Conservation (phyloP, 768 basidiomycete species). For the Podaxis sp. region DNA sequence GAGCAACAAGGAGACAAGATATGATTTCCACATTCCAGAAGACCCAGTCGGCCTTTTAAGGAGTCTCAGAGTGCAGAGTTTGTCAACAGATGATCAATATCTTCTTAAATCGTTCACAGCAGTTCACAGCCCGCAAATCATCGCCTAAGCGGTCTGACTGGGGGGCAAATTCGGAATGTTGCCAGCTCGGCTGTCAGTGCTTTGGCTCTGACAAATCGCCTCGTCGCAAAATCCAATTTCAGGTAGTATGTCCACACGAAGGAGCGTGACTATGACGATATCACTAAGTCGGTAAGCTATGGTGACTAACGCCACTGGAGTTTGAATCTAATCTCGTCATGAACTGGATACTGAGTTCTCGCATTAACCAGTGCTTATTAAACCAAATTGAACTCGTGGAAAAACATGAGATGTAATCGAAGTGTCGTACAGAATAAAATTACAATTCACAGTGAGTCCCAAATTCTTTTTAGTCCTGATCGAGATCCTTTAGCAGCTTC, state of each 20-base stretch:
- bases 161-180: not conserved
- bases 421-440: not conserved
- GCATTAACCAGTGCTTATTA: too few species aligned
- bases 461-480: conserved; percentile 27
- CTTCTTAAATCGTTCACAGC: not conserved
- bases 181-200: not conserved
- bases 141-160: not conserved
- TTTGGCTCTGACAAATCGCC: not conserved
- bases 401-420: not conserved
- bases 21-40: conserved; percentile 5
- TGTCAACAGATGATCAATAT: not conserved
- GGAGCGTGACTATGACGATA: not conserved
- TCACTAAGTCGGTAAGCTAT: not conserved
- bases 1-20: not conserved
- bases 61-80: not conserved
- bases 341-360: too few species aligned
- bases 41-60: not conserved
- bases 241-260: not conserved
- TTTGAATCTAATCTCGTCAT: too few species aligned
- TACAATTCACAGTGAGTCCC: conserved; percentile 37
- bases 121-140: not conserved
- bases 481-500: conserved; percentile 42
- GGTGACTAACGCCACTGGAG: not conserved
- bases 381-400: too few species aligned
- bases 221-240: not conserved